Evolutionary conservation across 306 rosid species (phyloP), one percentile per base, ranked within the genome.

Genomic region (Sechiopsis laciniata): DNA sequence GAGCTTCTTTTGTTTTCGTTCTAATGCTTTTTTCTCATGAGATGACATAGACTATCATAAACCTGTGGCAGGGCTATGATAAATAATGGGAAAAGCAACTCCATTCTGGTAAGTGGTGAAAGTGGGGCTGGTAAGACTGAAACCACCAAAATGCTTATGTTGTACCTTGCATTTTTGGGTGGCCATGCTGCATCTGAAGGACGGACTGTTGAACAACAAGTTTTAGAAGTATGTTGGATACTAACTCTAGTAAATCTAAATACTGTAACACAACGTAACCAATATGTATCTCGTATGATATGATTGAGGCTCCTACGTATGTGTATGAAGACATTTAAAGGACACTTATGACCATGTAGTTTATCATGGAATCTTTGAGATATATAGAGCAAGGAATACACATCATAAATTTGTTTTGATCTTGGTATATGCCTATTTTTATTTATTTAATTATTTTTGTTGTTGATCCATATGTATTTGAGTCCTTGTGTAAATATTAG

Each of bases 51-150:
- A 70, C 81, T 51, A 29, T 80, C 46, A 58, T 48, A 72, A 75
- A 76, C 42, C 32, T 51, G 71, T 67, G 78, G 76, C 76, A 92
- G 97, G 95, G 90, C 83, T 73, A 92, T 92, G 97, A 83, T 88
- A 45, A 89, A 35, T 80, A 87, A 86, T 82, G 89, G 82, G 74
- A 92, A 88, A 77, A 89, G 85, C 87, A 92, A 89, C 80, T 90
- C 91, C 61, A 89, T 92, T 86, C 88, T 89, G 64, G 97, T 92
- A 70, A 92, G 97, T 64, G 95, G 97, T 67, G 97, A 92, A 82
- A 92, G 97, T 50, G 97, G 97, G 55, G 91, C 97, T 63, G 97
- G 97, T 74, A 89, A 92, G 85, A 92, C 97, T 26, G 97, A 92
- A 84, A 92, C 96, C 77, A 88, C 97, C 72, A 92, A 92, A 87